Evolutionary conservation across 2,329 filamentous ascomycete genomes (phyloP).

Genomic region (Trichoderma sp.): DNA sequence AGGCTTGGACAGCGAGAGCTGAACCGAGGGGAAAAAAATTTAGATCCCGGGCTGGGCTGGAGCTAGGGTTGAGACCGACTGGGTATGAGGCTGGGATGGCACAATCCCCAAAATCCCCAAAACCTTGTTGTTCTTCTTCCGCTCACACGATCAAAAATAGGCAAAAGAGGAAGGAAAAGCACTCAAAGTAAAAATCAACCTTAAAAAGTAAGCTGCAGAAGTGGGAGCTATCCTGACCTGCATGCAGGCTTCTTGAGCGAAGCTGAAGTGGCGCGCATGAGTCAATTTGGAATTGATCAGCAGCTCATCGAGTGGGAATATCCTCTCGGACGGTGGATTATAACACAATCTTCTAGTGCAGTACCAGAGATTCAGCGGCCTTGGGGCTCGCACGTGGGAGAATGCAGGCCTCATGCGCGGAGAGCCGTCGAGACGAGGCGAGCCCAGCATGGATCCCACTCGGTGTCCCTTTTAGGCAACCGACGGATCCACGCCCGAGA

Average conservation of each 20-base stretch:
- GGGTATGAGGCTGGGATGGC: background rate
- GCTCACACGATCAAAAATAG: background rate
- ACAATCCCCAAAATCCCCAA: background rate
- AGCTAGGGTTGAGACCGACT: background rate
- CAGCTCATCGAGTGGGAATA: background rate
- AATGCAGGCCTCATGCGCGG: constrained; percentile 22
- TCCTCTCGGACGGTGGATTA: background rate
- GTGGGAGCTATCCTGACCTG: background rate
- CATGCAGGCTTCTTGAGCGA: background rate
- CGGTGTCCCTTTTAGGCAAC: constrained; percentile 24
- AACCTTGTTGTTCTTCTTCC: background rate
- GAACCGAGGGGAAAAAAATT: background rate
- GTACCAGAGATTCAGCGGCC: background rate
- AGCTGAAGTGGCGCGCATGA: background rate
- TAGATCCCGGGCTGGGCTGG: background rate
- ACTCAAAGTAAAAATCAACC: constrained; percentile 17
- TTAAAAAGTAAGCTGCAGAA: constrained; percentile 14
- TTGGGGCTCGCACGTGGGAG: constrained; percentile 16
- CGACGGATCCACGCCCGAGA: background rate
- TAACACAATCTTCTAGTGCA: constrained; percentile 4
- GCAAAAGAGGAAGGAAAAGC: background rate
- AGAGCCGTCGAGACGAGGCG: background rate
- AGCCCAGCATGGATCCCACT: constrained; percentile 1
- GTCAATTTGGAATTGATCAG: constrained; percentile 18
- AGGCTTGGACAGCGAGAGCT: background rate